These are phyloP conservation scores for Penicillium soppii DNA, from an alignment of 495 filamentous ascomycete genomes.

Conservation along the genomic window DNA sequence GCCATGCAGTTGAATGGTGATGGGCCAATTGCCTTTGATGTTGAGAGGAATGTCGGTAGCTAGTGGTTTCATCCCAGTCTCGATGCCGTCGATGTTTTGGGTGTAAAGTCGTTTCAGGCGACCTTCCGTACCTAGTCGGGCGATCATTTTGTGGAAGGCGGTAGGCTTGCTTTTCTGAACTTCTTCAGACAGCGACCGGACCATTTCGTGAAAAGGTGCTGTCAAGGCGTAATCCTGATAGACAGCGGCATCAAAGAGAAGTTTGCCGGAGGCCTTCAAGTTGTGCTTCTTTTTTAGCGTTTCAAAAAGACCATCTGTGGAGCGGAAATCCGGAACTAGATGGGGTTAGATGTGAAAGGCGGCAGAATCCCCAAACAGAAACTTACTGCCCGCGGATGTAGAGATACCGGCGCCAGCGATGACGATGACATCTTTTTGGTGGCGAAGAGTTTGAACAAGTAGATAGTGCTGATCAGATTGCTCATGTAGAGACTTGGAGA, in stretches of 20 bases:
- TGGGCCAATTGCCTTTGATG: slow-evolving; percentile 86
- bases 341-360: slow-evolving; percentile 41
- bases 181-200: slow-evolving; percentile 77
- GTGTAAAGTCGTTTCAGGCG: slow-evolving; percentile 91
- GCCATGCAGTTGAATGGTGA: slow-evolving; percentile 90
- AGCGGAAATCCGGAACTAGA: slow-evolving; percentile 94
- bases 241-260: slow-evolving; percentile 95
- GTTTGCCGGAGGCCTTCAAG: slow-evolving; percentile 88
- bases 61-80: slow-evolving; percentile 79
- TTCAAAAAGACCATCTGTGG: slow-evolving; percentile 81
- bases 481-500: slow-evolving; percentile 49
- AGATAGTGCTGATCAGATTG: slow-evolving; percentile 62
- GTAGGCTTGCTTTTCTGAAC: slow-evolving; percentile 77
- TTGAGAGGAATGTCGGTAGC: slow-evolving; percentile 71
- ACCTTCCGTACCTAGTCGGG: slow-evolving; percentile 82
- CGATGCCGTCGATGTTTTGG: slow-evolving; percentile 94
- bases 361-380: slow-evolving; percentile 54
- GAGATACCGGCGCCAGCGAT: slow-evolving; percentile 97
- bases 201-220: slow-evolving; percentile 90
- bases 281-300: slow-evolving; percentile 81
- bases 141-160: slow-evolving; percentile 89
- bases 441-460: slow-evolving; percentile 73
- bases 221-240: slow-evolving; percentile 89
- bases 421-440: slow-evolving; percentile 93
- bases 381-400: slow-evolving; percentile 91